A percentile compares a stretch with the other conserved stretches of the same genome.
phyloP scores from a whole-genome alignment of 179 eudicot genomes.

The Beta lomatogona region DNA sequence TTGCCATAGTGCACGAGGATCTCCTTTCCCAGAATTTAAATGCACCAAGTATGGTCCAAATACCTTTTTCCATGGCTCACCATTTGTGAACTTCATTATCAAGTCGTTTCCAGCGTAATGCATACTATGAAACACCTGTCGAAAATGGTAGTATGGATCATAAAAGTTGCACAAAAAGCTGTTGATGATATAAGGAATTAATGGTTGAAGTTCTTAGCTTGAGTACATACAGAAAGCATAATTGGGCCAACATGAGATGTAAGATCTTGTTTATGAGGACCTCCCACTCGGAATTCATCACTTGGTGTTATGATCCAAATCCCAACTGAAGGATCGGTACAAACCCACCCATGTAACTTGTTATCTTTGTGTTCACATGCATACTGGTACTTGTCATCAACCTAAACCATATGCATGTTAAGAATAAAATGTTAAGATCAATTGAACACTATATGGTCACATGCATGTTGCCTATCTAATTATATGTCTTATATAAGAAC shows the following conservation, averaged over 20 bases:
- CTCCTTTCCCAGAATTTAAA: conserved; percentile 44
- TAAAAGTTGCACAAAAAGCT: neutral
- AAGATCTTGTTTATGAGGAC: conserved; percentile 92
- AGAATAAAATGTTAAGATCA: neutral
- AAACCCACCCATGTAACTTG: conserved; percentile 85
- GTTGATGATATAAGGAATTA: too few species aligned
- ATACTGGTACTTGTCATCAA: conserved; percentile 92
- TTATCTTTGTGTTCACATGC: conserved; percentile 68
- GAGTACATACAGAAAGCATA: conserved; percentile 63
- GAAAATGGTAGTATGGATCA: neutral
- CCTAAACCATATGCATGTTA: conserved; percentile 38
- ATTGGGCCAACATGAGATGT: conserved; percentile 92
- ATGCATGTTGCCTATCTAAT: too few species aligned
- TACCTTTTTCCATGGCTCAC: conserved; percentile 88
- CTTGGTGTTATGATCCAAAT: conserved; percentile 90
- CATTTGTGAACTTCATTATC: conserved; percentile 41
- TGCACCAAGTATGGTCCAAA: conserved; percentile 82
- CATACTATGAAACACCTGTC: conserved; percentile 74
- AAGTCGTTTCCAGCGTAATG: conserved; percentile 63
- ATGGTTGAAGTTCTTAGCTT: neutral
- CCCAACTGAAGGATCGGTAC: conserved; percentile 50
- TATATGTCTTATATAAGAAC: too few species aligned
- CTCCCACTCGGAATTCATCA: conserved; percentile 72
- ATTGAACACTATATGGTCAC: too few species aligned
- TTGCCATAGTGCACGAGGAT: conserved; percentile 55